These are phyloP conservation scores for Pistacia vera DNA, from an alignment of 345 rosid genomes.

Conservation along the genomic window DNA sequence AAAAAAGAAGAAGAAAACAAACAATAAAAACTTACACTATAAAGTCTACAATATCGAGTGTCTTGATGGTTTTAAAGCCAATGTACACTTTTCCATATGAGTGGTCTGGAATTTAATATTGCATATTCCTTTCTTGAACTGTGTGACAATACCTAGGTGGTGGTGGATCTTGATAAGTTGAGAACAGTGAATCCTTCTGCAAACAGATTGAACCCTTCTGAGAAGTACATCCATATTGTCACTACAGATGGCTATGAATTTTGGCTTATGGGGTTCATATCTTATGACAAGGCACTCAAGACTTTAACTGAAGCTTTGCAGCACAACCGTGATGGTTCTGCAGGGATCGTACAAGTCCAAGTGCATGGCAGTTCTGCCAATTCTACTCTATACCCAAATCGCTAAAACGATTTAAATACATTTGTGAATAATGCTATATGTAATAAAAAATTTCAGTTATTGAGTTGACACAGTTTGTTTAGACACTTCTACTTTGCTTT, in stretches of 20 bases:
- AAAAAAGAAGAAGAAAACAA: too few relatives aligned
- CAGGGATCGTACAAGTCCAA: background rate
- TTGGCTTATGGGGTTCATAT: constrained; percentile 87
- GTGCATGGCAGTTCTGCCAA: background rate
- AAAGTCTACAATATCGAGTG: too few relatives aligned
- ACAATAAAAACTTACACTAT: too few relatives aligned
- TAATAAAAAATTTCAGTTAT: background rate
- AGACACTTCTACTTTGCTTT: background rate
- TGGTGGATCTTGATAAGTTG: constrained; percentile 59
- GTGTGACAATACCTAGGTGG: constrained; percentile 47
- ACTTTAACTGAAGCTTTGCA: constrained; percentile 49
- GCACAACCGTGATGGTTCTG: constrained; percentile 23
- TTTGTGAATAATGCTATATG: background rate
- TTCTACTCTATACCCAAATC: background rate
- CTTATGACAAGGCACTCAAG: constrained; percentile 70
- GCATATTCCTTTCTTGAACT: background rate
- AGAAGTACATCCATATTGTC: constrained; percentile 60
- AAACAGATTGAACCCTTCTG: constrained; percentile 56
- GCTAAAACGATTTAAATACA: background rate
- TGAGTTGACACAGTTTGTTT: background rate
- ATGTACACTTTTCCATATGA: too few relatives aligned
- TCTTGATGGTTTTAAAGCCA: too few relatives aligned
- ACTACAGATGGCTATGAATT: constrained; percentile 73
- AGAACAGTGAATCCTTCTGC: constrained; percentile 54
- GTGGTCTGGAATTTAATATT: background rate